phyloP scores from a whole-genome alignment of 345 rosid genomes.

The Rubroshorea leprosula region DNA sequence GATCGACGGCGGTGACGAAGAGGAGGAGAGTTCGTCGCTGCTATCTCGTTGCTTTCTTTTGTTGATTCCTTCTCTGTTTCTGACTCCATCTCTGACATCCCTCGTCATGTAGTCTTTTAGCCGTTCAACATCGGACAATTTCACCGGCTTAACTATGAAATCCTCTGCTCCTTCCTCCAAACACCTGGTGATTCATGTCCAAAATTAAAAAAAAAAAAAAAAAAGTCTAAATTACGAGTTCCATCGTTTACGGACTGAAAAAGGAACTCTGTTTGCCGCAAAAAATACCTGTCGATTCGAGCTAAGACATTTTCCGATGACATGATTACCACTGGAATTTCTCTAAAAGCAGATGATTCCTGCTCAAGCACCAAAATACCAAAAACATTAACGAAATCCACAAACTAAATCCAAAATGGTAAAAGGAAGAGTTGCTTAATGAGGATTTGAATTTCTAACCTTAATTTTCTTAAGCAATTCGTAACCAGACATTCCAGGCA shows the following conservation, averaged over 20 bases:
- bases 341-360: slow-evolving; percentile 67
- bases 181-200: no score
- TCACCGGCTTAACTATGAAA: slow-evolving; percentile 87
- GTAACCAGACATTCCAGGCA: slow-evolving; percentile 99
- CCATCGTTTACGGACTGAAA: no score
- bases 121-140: slow-evolving; percentile 75
- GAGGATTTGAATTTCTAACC: slow-evolving; percentile 30
- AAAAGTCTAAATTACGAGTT: no score
- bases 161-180: slow-evolving; percentile 97
- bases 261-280: background rate
- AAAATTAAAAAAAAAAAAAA: background rate
- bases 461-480: slow-evolving; percentile 91
- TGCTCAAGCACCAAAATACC: slow-evolving; percentile 18
- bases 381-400: background rate
- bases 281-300: slow-evolving; percentile 67
- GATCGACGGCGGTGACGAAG: slow-evolving; percentile 24
- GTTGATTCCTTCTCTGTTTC: slow-evolving; percentile 16
- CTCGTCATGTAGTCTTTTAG: slow-evolving; percentile 47
- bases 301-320: slow-evolving; percentile 84
- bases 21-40: slow-evolving; percentile 26
- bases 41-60: slow-evolving; percentile 57
- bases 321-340: slow-evolving; percentile 91
- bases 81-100: slow-evolving; percentile 27
- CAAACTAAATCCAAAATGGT: background rate
- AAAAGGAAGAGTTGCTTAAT: background rate